These are phyloP conservation scores for Dactylella cylindrospora DNA, from an alignment of 2,329 filamentous ascomycete species.

Conservation along the genomic window DNA sequence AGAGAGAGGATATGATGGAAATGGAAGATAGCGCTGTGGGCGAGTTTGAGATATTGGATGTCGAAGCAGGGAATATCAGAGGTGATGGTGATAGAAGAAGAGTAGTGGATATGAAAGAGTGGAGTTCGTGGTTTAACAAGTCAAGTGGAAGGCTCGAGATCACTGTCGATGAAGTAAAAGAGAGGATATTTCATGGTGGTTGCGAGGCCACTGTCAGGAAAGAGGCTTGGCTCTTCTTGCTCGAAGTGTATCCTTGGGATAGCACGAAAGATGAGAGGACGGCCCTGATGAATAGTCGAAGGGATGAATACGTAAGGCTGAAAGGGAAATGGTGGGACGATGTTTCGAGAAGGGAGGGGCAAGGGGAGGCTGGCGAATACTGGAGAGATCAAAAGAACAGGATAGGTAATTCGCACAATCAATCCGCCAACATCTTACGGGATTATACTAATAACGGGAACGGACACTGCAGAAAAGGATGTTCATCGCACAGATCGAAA, in stretches of 20 bases:
- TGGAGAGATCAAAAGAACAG: constrained; percentile 92
- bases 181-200: constrained; percentile 94
- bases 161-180: constrained; percentile 90
- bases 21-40: constrained; percentile 93
- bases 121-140: constrained; percentile 84
- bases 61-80: constrained; percentile 67
- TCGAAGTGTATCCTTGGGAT: constrained; percentile 92
- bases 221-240: constrained; percentile 91
- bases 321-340: constrained; percentile 99
- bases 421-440: background rate
- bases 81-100: constrained; percentile 67
- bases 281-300: constrained; percentile 76
- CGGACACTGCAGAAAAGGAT: constrained; percentile 75
- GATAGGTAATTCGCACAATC: constrained; percentile 69
- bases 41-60: constrained; percentile 89
- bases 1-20: constrained; percentile 85
- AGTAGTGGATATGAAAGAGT: constrained; percentile 82
- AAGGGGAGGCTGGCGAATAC: constrained; percentile 83
- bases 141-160: constrained; percentile 72
- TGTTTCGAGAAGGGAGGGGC: constrained; percentile 62
- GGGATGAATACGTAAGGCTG: constrained; percentile 90
- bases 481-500: constrained; percentile 95
- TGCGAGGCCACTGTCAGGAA: constrained; percentile 89
- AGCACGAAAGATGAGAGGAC: constrained; percentile 82
- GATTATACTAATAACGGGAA: constrained; percentile 11